Base-by-base conservation (phyloP, 345 rosid genomes). In the Eucalyptus tenuipes region DNA sequence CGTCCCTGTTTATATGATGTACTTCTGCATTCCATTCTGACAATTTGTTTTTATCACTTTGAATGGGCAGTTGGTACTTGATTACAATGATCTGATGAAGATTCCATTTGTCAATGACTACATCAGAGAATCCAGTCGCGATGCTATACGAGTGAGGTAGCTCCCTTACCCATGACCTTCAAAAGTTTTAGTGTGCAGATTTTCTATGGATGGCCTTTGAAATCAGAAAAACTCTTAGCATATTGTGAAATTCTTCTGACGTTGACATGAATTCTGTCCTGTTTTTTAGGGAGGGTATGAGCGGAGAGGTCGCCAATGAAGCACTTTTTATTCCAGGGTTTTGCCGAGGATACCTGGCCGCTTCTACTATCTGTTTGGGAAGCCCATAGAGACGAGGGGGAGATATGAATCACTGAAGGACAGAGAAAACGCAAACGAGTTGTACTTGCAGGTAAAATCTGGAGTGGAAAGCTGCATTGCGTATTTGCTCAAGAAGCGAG, bases 291-390 rank as follows among this genome's bases (percentile, higher is more conserved):
- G 96, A 96, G 40, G 92, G 90, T 27, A 86, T 68, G 42, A 87
- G 45, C 7, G 95, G 95, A 6, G 94, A 94, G 87, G 90, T 91
- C 10, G 93, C 91, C 45, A 93, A 91, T 88, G 94, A 90, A 91
- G 90, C 75, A 22, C 47, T 94, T 16, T 94, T 91, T 89, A 0
- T 94, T 52, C 99, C 99, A 29, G 96, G 91, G 42, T 95, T 49
- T 33, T 95, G 91, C 98, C 99, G 2, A 96, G 94, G 89, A 40
- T 95, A 20, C 98, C 97, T 1, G 98, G 98, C 52, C 92, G 98
- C 9, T 88, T 94, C 82, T 97, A 95, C 92, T 94, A 90, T 89
- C 91, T 96, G 86, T 96, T 97, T 48, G 99, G 98, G 87, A 96
- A 95, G 91, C 99, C 99, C 9, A 91, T 95, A 80, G 66, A 84